Base-by-base conservation (phyloP, 192 early-diverging fungal genomes). In the Coemansia sp. region DNA sequence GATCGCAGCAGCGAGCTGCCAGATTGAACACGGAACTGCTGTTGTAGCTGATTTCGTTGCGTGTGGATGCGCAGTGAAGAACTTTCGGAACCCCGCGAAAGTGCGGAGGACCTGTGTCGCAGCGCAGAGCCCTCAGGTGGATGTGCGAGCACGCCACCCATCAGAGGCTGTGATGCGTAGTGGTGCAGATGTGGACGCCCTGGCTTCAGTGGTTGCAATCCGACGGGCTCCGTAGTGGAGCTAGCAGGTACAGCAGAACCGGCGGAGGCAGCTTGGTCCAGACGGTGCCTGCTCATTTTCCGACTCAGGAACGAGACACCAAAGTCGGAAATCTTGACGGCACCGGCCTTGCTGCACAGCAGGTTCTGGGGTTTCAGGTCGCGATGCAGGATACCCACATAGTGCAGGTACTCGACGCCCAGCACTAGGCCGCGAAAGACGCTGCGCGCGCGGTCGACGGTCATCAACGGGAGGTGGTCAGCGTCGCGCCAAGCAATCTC, bases 361-460 rank as follows among this genome's bases (percentile, higher is more conserved):
- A 99, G 78, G 68, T 99, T 99, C 22, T 95, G 95, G 2, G 97
- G 96, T 83, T 99, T 99, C 74, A 99, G 93, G 64, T 99, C 97
- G 31, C 96, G 87, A 67, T 99, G 97, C 28, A 99, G 88, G 50
- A 99, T 95, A 21, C 97, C 95, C 57, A 91, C 93, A 58, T 90
- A 90, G 67, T 98, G 95, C 53, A 98, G 82, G 62, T 97, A 98
- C 78, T 96, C 92, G 49, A 98, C 83, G 24, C 96, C 96, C 28
- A 87, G 83, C 19, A 97, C 87, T 25, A 97, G 84, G 68, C 95
- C 93, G 55, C 92, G 85, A 73, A 97, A 94, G n/a, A 97, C 89
- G 30, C 81, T 58, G 34, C 94, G 82, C 5, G 89, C 87, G 49
- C 89, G 81, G 28, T 87, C 82, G 16, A 85, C 57, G 4, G 82